Evolutionary conservation across 2,329 filamentous ascomycete species (phyloP).

Genomic region (Fusarium paranaense): DNA sequence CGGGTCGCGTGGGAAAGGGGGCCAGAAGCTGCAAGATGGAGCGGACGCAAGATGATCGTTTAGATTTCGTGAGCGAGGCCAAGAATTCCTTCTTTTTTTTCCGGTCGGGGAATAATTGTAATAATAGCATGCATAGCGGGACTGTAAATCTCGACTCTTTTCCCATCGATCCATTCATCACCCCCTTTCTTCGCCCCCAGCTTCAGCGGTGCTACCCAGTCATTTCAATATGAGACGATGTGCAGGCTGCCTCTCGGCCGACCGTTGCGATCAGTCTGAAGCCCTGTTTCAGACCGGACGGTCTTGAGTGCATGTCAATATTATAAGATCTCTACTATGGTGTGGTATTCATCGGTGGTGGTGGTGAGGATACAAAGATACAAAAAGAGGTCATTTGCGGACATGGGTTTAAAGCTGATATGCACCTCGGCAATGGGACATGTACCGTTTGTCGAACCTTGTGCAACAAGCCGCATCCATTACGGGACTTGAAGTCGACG

Average conservation of each 20-base stretch:
- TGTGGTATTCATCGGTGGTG: neutral
- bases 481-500: neutral
- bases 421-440: neutral
- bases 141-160: slow-evolving; percentile 32
- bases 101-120: slow-evolving; percentile 14
- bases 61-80: slow-evolving; percentile 12
- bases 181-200: slow-evolving; percentile 9
- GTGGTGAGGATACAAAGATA: neutral
- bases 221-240: slow-evolving; percentile 10
- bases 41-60: slow-evolving; percentile 20
- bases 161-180: slow-evolving; percentile 15
- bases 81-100: slow-evolving; percentile 20
- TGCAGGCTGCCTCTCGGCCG: slow-evolving; percentile 16
- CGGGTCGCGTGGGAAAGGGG: slow-evolving; percentile 26
- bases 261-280: slow-evolving; percentile 15
- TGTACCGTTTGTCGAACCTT: slow-evolving; percentile 12
- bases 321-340: neutral
- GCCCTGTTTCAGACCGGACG: slow-evolving; percentile 16
- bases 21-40: slow-evolving; percentile 18
- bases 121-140: slow-evolving; percentile 13
- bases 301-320: neutral
- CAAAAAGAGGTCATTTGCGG: neutral
- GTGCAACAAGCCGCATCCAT: slow-evolving; percentile 8
- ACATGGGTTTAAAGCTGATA: neutral
- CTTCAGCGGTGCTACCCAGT: slow-evolving; percentile 32